Evolutionary conservation across 805 yeast species (phyloP).

Genomic region (Candida arabinofermentans): DNA sequence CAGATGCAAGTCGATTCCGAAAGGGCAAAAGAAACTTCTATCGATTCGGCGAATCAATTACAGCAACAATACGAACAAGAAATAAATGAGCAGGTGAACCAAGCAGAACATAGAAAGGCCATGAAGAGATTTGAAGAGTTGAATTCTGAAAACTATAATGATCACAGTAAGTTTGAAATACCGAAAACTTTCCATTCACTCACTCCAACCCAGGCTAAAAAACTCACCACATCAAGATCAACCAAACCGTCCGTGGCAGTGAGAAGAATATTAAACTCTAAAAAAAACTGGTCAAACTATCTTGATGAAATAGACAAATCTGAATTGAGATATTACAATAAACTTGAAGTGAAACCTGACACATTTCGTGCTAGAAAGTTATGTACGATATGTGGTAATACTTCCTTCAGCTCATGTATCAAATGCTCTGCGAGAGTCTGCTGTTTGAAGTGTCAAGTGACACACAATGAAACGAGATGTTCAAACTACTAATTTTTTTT

Average conservation of each 20-base stretch:
- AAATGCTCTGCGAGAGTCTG: conserved; percentile 40
- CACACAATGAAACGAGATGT: conserved; percentile 44
- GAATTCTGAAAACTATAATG: conserved; percentile 42
- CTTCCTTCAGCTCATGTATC: conserved; percentile 37
- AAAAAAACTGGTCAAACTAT: conserved; percentile 38
- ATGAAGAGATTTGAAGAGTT: conserved; percentile 38
- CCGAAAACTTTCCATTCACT: conserved; percentile 25
- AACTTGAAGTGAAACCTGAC: conserved; percentile 30
- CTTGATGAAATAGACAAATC: conserved; percentile 39
- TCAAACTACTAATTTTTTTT: conserved; percentile 23
- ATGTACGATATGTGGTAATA: conserved; percentile 44
- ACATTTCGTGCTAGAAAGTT: conserved; percentile 35
- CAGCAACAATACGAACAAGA: conserved; percentile 13
- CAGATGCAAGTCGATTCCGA: conserved; percentile 13
- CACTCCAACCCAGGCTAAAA: neutral
- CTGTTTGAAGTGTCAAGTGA: conserved; percentile 35
- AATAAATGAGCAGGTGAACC: conserved; percentile 12
- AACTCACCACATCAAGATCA: conserved; percentile 6
- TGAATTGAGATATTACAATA: conserved; percentile 28
- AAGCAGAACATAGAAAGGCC: conserved; percentile 33
- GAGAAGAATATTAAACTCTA: conserved; percentile 35
- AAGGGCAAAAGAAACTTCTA: conserved; percentile 23
- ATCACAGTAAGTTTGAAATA: conserved; percentile 33
- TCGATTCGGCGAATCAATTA: conserved; percentile 28
- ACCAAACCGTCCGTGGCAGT: conserved; percentile 31